Base-by-base conservation (phyloP, 2,329 filamentous ascomycete species). In the Phialophora verrucosa region DNA sequence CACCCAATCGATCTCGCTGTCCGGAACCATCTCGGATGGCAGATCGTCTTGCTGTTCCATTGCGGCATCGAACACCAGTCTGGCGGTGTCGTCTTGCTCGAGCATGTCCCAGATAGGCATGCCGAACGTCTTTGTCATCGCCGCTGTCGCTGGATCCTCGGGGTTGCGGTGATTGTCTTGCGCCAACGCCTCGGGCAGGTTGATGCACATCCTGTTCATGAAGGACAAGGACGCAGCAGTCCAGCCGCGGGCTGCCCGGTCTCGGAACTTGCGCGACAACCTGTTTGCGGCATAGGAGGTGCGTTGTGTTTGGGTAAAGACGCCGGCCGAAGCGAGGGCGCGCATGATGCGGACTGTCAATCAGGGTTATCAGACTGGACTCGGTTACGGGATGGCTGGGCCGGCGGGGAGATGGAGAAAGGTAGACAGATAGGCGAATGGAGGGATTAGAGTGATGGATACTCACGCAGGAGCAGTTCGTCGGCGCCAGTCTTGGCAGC, bases 21-120 rank as follows among this genome's bases (percentile, higher is more conserved):
- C 53, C 2, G 53, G 29, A 23, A 31, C 5, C 53, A 55, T 55
- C 29, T 32, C 29, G 27, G 8, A 5, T 1, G 53, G 53, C 10
- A 55, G 29, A 55, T 55, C 53, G 29, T 55, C 53, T 25, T 55
- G 53, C 17, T 35, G 53, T n/a, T 55, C 53, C 27, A 55, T 55
- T 17, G 20, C 12, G 49, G 29, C 17, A 17, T 55, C 53, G 29
- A 32, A 55, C 25, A 11, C 17, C 4, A 12, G 14, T 20, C 53
- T 35, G 25, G 29, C 27, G 6, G 11, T 0, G 25, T 55, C 53
- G 27, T n/a, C 17, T 31, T 23, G 25, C 29, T 55, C 53, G 53
- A 35, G 53, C 53, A 55, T 55, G n/a, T n/a, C 29, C 27, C 29
- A 55, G 7, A 20, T 14, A 4, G 53, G 25, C 53, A 55, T 32